These are phyloP conservation scores for Yarrowia keelungensis DNA, from an alignment of 805 yeast species.

Conservation along the genomic window DNA sequence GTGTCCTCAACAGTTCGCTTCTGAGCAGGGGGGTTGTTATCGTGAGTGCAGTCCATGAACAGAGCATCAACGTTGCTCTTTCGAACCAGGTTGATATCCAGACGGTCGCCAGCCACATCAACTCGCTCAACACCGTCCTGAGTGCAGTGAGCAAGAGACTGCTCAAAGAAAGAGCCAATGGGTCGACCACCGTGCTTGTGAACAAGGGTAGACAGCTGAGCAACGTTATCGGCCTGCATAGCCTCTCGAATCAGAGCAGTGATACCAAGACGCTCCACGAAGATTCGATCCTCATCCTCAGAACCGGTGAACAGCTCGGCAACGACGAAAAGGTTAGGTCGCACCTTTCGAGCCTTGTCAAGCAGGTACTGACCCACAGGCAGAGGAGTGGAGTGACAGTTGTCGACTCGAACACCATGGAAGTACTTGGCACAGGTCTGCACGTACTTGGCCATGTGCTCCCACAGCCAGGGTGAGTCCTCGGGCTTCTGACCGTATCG, in stretches of 20 bases:
- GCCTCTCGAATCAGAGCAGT: constrained; percentile 93
- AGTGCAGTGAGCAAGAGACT: constrained; percentile 58
- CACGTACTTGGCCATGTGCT: constrained; percentile 81
- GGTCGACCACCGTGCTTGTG: constrained; percentile 96
- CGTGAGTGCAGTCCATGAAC: constrained; percentile 98
- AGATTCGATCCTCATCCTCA: constrained; percentile 85
- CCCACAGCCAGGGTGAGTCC: constrained; percentile 91
- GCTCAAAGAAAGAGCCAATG: constrained; percentile 85
- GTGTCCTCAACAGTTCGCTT: constrained; percentile 95
- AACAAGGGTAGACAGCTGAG: constrained; percentile 82
- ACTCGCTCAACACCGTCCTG: constrained; percentile 38
- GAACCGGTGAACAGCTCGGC: constrained; percentile 95
- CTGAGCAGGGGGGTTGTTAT: constrained; percentile 86
- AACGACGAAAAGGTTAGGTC: constrained; percentile 88
- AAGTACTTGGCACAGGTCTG: constrained; percentile 73
- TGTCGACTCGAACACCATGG: constrained; percentile 90
- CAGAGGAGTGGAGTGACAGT: constrained; percentile 94
- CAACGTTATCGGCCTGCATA: constrained; percentile 93
- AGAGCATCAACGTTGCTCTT: constrained; percentile 88
- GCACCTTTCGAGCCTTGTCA: constrained; percentile 83
- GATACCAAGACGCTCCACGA: constrained; percentile 89
- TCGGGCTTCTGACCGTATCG: constrained; percentile 79
- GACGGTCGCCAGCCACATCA: constrained; percentile 26
- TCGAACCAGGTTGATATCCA: constrained; percentile 54
- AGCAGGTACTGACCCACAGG: constrained; percentile 90